Evolutionary conservation across 1,284 basidiomycete species (phyloP), one percentile per base, ranked within the genome.

Genomic region (Pyrrhoderma noxium): DNA sequence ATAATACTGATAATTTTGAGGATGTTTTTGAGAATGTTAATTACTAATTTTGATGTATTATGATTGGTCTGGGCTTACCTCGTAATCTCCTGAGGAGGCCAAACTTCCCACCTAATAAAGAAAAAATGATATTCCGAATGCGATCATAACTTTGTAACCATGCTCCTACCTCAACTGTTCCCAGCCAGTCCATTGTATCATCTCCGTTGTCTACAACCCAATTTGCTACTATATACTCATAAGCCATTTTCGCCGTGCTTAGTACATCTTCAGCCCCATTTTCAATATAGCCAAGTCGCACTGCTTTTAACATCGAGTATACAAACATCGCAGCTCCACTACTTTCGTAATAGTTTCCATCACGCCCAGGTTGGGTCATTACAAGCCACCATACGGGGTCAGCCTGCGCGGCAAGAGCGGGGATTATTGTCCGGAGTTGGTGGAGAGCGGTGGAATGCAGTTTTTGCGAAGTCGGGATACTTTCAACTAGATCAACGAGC

Each of bases 311-410:
- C 23, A 75, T 53, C 2, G 72, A 54, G 57, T 76, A 76, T 2
- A 75, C 68, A 54, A 70, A 75, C 74, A 76, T 76, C 36, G 68
- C 64, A 3, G 66, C 59, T 0, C 68, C 73, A 51, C 71, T 73
- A 60, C 72, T 74, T 65, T 77, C 74, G 55, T 75, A 73, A 53
- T 76, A 76, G 55, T 77, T 77, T 16, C 65, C 65, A 38, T 60
- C 60, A 11, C 72, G 59, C 11, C 72, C 73, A n/a, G 74, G 72
- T 57, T 74, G 67, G 5, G 70, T 71, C 41, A 76, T 65, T 4
- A 76, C 73, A 23, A 75, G 65, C 74, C 74, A 76, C 73, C 74
- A 76, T 13, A 65, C 71, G 13, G 62, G 61, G 53, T 75, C 72
- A 1, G 71, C 71, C 0, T 72, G 70, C 47, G 65, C 64, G n/a